Evolutionary conservation across 106 monocot species (phyloP), one percentile per base, ranked within the genome.

Genomic region (Triglochin maritima): DNA sequence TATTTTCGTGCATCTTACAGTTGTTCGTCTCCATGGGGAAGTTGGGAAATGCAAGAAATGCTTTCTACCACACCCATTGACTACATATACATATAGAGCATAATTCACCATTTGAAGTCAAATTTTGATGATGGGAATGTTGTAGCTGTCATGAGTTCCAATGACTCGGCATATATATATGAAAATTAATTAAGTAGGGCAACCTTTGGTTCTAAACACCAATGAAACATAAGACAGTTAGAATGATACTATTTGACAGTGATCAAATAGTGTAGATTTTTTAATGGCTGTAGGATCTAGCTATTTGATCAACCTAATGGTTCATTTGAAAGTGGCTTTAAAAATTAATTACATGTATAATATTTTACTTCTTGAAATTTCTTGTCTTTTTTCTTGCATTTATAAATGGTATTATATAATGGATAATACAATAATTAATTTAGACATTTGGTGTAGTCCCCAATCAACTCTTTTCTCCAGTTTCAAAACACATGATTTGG

Each of bases 41-140:
- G 69, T 57, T 57, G 69, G 69, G 56, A 57, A 69, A 69, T 57
- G 57, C 69, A 69, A 69, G 69, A 69, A 69, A 58, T 50, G 47
- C 56, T 57, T 57, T 15, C 56, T 16, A 4, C 66, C 15, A 58
- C 29, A 12, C 17, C 11, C n/a, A 57, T 14, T 11, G 57, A 14
- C 57, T 10, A 57, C 57, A 29, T 29, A 29, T 29, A 57, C 57
- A 14, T 57, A 6, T 14, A 17, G 57, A 17, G 17, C n/a, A 57
- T 57, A 16, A 17, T 57, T 57, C 10, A 6, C 17, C 14, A 29
- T 29, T 57, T 57, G 57, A 14, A 14, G 15, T 57, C 15, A 57
- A 11, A 57, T 12, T 6, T 12, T 57, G 57, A 12, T 57, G n/a
- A 7, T 4, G 57, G 57, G 6, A 7, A 14, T 4, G 17, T 12